phyloP scores from a whole-genome alignment of 148 eudicot genomes.

The Pharnaceum exiguum region DNA sequence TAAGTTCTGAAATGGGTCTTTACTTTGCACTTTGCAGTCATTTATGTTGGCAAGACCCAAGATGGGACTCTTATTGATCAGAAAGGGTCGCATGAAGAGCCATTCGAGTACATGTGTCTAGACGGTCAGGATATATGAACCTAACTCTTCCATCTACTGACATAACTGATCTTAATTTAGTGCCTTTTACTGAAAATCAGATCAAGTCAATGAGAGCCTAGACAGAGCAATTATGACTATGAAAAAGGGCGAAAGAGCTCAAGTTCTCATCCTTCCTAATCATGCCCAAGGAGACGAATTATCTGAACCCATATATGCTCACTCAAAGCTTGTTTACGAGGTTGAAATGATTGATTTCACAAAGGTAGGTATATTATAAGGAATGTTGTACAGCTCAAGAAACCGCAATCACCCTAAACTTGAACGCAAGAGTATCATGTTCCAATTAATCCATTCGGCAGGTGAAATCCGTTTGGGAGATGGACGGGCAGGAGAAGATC shows the following conservation, averaged over 20 bases:
- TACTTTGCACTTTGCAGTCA: conserved; percentile 25
- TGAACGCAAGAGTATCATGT: too few relatives aligned
- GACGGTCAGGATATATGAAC: conserved; percentile 23
- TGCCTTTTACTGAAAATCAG: conserved; percentile 6
- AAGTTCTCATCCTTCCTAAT: conserved; percentile 17
- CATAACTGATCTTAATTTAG: not conserved
- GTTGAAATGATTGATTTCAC: conserved; percentile 35
- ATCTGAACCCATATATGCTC: not conserved
- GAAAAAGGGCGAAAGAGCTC: conserved; percentile 37
- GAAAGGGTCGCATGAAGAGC: conserved; percentile 36
- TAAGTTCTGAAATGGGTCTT: not conserved
- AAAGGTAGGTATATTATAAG: conserved; percentile 15
- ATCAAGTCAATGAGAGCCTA: conserved; percentile 29
- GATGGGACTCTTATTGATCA: conserved; percentile 31
- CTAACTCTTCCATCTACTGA: not conserved
- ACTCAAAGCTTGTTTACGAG: conserved; percentile 20
- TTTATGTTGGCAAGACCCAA: conserved; percentile 23
- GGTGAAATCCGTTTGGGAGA: conserved; percentile 63
- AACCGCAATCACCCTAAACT: not conserved
- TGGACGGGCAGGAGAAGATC: conserved; percentile 48
- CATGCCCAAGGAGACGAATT: conserved; percentile 6
- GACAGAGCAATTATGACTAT: conserved; percentile 35
- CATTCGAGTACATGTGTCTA: conserved; percentile 34
- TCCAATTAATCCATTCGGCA: too few relatives aligned
- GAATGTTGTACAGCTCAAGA: not conserved